Base-by-base conservation (phyloP, 164 flowering plant species). In the Magnolia sinica region DNA sequence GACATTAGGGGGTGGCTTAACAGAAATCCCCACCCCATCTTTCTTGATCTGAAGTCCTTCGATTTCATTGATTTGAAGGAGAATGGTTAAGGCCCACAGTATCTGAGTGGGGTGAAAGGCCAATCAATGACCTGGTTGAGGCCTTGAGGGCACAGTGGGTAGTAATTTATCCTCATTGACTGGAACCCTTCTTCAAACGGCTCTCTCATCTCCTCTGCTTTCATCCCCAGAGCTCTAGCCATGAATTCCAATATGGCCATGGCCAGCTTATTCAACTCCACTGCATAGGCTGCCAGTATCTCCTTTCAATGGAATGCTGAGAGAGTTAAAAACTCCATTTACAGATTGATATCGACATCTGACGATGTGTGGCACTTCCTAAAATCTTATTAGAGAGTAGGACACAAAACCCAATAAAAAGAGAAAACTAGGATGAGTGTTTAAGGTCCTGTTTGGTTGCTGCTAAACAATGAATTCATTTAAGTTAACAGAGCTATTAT, bases 81-180 rank as follows among this genome's bases (percentile, higher is more conserved):
- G 76, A 14, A 89, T 6, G 19, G 90, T 87, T 87, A 19, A 87
- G 64, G 13, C 86, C 88, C 0, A 55, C 67, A 0, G 83, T 74
- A 82, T 88, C 91, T 11, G 91, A 83, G 80, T 88, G 93, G 8
- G 91, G 88, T 3, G 83, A 75, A n/a, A 64, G 76, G 7, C 87
- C 90, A 22, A 86, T 64, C 2, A 84, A 91, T 76, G 61, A 68
- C 45, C 75, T 49, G 90, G 86, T 18, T 81, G 76, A 16, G 65
- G 61, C 58, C 91, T 18, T 81, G 76, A 16, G 65, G 61, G 64
- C 91, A 89, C 11, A 83, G 87, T 29, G 90, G 91, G 74, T 88
- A 85, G 70, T 84, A 85, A 16, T 81, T 87, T 79, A 83, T 82
- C 63, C 89, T 82, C 49, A 85, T 3, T 1, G 74, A 79, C 72